Conservation (phyloP, 441 rosid genomes). For the Arabidopsis lyrata region DNA sequence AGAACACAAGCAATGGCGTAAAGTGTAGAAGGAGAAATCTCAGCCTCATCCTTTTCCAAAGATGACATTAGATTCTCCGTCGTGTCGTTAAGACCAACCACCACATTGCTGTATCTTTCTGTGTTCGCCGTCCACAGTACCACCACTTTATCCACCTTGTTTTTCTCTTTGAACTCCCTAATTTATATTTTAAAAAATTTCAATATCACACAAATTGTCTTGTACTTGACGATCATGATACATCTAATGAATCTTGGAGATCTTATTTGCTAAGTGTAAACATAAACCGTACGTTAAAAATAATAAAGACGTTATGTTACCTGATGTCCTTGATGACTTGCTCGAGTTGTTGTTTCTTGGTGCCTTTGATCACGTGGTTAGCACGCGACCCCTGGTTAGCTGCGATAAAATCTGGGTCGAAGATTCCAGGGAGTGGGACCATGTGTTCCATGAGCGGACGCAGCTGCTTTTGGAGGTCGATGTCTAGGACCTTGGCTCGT, state of each 20-base stretch:
- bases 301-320: conserved; percentile 40
- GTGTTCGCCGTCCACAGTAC: conserved; percentile 98
- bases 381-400: conserved; percentile 96
- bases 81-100: conserved; percentile 86
- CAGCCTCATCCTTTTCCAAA: conserved; percentile 81
- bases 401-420: conserved; percentile 87
- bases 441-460: conserved; percentile 94
- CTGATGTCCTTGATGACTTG: conserved; percentile 83
- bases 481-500: conserved; percentile 85
- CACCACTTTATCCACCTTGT: conserved; percentile 82
- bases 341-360: conserved; percentile 83
- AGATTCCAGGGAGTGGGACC: conserved; percentile 94
- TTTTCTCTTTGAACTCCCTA: conserved; percentile 91
- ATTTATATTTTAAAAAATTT: conserved; percentile 9
- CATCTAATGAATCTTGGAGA: not conserved
- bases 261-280: not conserved
- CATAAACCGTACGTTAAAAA: not conserved
- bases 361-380: conserved; percentile 79
- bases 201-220: too few relatives aligned
- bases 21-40: conserved; percentile 94
- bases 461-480: conserved; percentile 90
- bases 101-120: conserved; percentile 88
- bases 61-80: conserved; percentile 80
- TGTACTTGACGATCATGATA: not conserved
- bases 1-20: conserved; percentile 84